Percentiles rank a stretch among this genome's conserved stretches.
Conservation (phyloP, 768 basidiomycete species). For the Amanita muscaria region DNA sequence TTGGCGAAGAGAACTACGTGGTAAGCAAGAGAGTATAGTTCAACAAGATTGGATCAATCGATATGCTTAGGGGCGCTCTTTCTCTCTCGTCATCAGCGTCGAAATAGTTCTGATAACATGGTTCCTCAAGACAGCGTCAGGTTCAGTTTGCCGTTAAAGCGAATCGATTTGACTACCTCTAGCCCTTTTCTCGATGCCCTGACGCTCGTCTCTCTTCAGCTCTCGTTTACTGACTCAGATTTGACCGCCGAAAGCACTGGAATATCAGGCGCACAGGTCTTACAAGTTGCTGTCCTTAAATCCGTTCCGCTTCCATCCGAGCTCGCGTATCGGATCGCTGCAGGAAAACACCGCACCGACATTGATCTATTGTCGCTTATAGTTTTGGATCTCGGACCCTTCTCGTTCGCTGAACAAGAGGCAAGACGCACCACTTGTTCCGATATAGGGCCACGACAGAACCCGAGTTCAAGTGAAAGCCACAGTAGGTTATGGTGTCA, state of each 20-base stretch:
- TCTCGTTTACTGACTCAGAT: constrained; percentile 17
- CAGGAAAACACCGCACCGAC: constrained; percentile 20
- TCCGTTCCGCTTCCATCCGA: constrained; percentile 18
- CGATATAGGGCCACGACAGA: not conserved
- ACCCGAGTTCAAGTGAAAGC: not conserved
- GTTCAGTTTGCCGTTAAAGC: constrained; percentile 36
- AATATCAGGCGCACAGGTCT: constrained; percentile 17
- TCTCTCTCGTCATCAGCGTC: constrained; percentile 35
- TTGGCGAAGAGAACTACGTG: constrained; percentile 41
- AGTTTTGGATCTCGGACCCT: constrained; percentile 35
- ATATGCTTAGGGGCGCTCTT: constrained; percentile 34
- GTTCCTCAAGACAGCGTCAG: constrained; percentile 31
- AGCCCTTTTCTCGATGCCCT: constrained; percentile 19
- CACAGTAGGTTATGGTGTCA: constrained; percentile 25
- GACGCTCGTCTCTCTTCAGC: constrained; percentile 17
- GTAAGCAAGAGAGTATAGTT: constrained; percentile 17
- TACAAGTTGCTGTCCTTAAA: constrained; percentile 24
- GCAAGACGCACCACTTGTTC: constrained; percentile 4
- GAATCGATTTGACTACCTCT: constrained; percentile 22
- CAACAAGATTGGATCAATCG: not conserved
- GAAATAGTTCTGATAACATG: constrained; percentile 21
- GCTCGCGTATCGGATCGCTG: constrained; percentile 19
- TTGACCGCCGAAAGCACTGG: constrained; percentile 13
- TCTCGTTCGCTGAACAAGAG: constrained; percentile 23
- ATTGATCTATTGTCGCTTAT: constrained; percentile 17